Base-by-base conservation (phyloP, 768 basidiomycete species). In the Pleurotus tuoliensis region DNA sequence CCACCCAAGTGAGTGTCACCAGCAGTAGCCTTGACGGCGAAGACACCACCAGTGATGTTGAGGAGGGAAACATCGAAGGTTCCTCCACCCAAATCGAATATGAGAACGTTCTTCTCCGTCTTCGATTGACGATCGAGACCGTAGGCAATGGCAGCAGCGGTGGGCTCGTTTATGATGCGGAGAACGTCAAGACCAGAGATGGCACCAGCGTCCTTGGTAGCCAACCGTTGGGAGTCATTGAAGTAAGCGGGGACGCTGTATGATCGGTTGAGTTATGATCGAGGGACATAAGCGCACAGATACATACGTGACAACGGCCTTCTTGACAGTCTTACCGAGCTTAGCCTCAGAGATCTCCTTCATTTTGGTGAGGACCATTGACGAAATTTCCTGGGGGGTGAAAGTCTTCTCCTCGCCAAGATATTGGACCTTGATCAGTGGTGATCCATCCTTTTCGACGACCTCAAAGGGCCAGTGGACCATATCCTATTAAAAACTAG, bases 121-220 rank as follows among this genome's bases (percentile, higher is more conserved):
- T 72, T 71, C 57, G 90, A 86, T 76, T 96, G 92, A 78, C 94
- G 94, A 79, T 98, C 95, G 53, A 98, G 91, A 77, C 95, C 95
- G 75, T 98, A 98, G 37, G 95, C 95, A 67, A 98, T 98, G 61
- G 95, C 95, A 52, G 96, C 96, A 40, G 96, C 96, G 47, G 96
- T 98, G 39, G 96, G 94, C 74, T 98, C 96, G 77, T 98, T 98
- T 79, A 98, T 96, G 73, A 98, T 97, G 77, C 96, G 94, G 67
- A 96, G 90, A 59, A 98, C 90, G 69, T 96, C 94, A 62, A 98
- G 76, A 60, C 96, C 96, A 16, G 94, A 83, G 66, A 98, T 98
- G 59, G 84, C 85, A 64, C 96, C 96, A 38, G 96, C 94, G 67
- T 98, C 96, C 79, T 97, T 98, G 66, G 96, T 98, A 18, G 96